phyloP scores from a whole-genome alignment of 176 grass and related monocot species.

The Pontederia paniculata region DNA sequence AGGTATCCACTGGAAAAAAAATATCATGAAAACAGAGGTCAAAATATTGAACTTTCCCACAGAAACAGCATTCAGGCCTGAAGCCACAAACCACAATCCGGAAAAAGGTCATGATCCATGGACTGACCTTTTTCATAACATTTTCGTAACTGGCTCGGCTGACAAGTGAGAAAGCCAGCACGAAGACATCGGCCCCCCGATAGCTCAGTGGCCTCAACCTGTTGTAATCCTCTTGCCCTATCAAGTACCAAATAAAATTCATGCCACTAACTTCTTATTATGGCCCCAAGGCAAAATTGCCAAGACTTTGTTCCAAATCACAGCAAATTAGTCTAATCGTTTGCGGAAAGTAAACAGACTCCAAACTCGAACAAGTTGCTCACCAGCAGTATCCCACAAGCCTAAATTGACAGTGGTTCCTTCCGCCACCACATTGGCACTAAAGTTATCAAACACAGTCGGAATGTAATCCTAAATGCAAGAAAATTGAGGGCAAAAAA shows the following conservation, averaged over 20 bases:
- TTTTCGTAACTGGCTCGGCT: slow-evolving; percentile 93
- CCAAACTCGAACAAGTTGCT: neutral
- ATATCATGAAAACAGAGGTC: slow-evolving; percentile 1
- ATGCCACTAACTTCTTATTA: neutral
- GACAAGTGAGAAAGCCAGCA: slow-evolving; percentile 87
- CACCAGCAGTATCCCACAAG: slow-evolving; percentile 91
- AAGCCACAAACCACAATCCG: neutral
- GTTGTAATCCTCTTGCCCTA: slow-evolving; percentile 96
- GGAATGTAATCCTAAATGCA: slow-evolving; percentile 72
- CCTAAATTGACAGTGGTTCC: slow-evolving; percentile 83
- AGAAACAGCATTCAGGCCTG: neutral
- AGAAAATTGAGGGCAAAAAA: neutral
- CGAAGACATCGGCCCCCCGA: slow-evolving; percentile 78
- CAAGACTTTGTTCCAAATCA: neutral
- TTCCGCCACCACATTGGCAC: slow-evolving; percentile 82
- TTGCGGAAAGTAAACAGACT: neutral
- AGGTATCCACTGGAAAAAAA: slow-evolving; percentile 55
- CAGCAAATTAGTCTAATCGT: neutral
- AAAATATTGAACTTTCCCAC: neutral
- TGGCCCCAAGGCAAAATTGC: neutral
- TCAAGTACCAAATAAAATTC: neutral
- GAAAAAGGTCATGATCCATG: neutral
- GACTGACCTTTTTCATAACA: slow-evolving; percentile 71
- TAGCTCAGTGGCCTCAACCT: slow-evolving; percentile 83
- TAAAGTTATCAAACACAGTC: slow-evolving; percentile 92